phyloP scores from a whole-genome alignment of 2,329 filamentous ascomycete genomes.

The Colletotrichum australisinense region DNA sequence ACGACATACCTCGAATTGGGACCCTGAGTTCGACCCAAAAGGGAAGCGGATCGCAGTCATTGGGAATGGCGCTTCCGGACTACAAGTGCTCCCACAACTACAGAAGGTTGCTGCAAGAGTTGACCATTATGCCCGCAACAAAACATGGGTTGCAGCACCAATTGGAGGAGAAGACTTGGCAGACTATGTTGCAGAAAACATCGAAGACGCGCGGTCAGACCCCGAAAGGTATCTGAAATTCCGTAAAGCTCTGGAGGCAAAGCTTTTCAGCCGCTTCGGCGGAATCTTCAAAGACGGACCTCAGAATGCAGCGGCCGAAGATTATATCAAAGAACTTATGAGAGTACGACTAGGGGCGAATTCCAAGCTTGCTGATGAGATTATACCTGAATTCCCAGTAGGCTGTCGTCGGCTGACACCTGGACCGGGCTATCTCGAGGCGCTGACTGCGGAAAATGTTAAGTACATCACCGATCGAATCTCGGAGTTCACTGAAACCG shows the following conservation, averaged over 20 bases:
- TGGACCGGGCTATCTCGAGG: background rate
- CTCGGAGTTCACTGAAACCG: background rate
- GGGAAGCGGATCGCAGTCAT: constrained; percentile 68
- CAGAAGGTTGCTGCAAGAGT: constrained; percentile 60
- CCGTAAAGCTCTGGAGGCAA: constrained; percentile 67
- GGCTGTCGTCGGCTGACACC: background rate
- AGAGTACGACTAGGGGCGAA: background rate
- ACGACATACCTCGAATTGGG: constrained; percentile 73
- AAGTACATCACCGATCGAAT: background rate
- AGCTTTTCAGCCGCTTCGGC: constrained; percentile 37
- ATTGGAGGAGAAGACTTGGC: constrained; percentile 67
- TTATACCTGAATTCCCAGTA: background rate
- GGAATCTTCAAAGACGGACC: background rate
- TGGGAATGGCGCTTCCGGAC: constrained; percentile 70
- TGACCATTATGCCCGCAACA: constrained; percentile 73
- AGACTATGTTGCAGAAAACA: constrained; percentile 65
- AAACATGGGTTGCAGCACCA: constrained; percentile 75
- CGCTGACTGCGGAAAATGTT: background rate
- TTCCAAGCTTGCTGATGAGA: background rate
- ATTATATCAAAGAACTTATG: background rate
- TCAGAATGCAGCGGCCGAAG: background rate
- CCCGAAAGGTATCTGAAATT: constrained; percentile 70
- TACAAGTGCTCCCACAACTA: constrained; percentile 66
- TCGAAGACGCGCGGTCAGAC: constrained; percentile 64
- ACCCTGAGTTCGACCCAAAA: constrained; percentile 58